Evolutionary conservation across 139 green algal genomes (phyloP).

Genomic region (Asterochloris erici): DNA sequence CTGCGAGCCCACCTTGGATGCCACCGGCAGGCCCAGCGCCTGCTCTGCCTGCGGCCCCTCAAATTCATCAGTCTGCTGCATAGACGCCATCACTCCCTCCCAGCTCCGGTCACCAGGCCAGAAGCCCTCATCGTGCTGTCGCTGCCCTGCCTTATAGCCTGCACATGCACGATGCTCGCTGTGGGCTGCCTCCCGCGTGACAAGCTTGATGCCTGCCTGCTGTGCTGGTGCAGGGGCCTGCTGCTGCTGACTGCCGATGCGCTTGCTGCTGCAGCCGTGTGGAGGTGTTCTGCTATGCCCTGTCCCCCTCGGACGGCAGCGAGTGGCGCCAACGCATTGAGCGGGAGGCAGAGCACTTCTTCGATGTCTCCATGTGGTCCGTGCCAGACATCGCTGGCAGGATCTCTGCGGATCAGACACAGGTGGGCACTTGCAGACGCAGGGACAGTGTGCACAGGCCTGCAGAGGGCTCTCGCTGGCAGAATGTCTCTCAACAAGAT

Average conservation of each 20-base stretch:
- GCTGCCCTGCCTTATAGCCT: too few relatives aligned
- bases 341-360: slow-evolving; percentile 74
- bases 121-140: background rate
- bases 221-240: too few relatives aligned
- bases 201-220: background rate
- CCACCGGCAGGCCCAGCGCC: background rate
- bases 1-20: too few relatives aligned
- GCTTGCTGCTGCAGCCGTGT: too few relatives aligned
- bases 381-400: slow-evolving; percentile 50
- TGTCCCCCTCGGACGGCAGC: slow-evolving; percentile 67
- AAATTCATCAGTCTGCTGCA: slow-evolving; percentile 39
- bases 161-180: too few relatives aligned
- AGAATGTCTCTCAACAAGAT: too few relatives aligned
- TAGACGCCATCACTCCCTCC: slow-evolving; percentile 77
- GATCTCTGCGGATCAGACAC: slow-evolving; percentile 69
- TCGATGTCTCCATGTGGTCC: slow-evolving; percentile 62
- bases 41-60: background rate
- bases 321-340: slow-evolving; percentile 77
- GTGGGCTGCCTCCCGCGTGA: background rate
- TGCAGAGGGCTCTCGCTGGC: too few relatives aligned
- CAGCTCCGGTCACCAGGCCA: slow-evolving; percentile 56
- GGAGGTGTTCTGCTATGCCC: slow-evolving; percentile 85
- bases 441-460: too few relatives aligned
- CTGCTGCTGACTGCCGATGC: too few relatives aligned
- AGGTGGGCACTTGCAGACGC: too few relatives aligned